Evolutionary conservation across 108 stramenopile species (phyloP).

Genomic region (Epithemia pelagica): DNA sequence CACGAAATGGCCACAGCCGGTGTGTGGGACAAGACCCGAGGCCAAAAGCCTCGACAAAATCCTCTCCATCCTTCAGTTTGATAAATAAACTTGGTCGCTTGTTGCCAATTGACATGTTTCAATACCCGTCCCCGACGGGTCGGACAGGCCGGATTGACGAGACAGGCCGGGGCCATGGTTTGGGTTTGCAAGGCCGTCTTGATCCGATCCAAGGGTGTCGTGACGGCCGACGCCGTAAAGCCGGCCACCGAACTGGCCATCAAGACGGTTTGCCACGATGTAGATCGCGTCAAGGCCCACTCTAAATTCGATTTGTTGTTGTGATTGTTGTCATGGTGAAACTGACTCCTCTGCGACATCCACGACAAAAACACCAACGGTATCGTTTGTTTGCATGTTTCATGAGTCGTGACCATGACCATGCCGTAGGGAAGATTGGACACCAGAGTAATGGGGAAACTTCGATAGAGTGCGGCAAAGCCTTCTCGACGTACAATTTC

Average conservation of each 20-base stretch:
- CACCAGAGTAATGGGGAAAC: slow-evolving; percentile 88
- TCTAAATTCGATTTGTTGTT: slow-evolving; percentile 20
- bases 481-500: slow-evolving; percentile 67
- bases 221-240: slow-evolving; percentile 78
- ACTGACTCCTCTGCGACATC: slow-evolving; percentile 13
- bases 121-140: neutral
- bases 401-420: slow-evolving; percentile 95
- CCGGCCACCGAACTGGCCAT: slow-evolving; percentile 84
- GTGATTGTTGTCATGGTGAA: slow-evolving; percentile 19
- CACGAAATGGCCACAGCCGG: slow-evolving; percentile 97
- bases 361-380: slow-evolving; percentile 14
- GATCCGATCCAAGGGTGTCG: slow-evolving; percentile 95
- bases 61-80: slow-evolving; percentile 82
- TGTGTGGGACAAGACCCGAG: slow-evolving; percentile 83
- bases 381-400: slow-evolving; percentile 51
- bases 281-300: slow-evolving; percentile 14
- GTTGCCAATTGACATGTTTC: slow-evolving; percentile 24
- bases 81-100: slow-evolving; percentile 78
- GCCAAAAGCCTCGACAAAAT: slow-evolving; percentile 83
- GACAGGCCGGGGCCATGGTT: slow-evolving; percentile 31
- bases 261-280: slow-evolving; percentile 27
- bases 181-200: slow-evolving; percentile 92
- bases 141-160: slow-evolving; percentile 9
- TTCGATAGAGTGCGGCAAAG: slow-evolving; percentile 66
- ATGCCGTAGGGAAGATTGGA: slow-evolving; percentile 98